These are phyloP conservation scores for Lyophyllum shimeji DNA, from an alignment of 768 basidiomycete genomes.

Conservation along the genomic window DNA sequence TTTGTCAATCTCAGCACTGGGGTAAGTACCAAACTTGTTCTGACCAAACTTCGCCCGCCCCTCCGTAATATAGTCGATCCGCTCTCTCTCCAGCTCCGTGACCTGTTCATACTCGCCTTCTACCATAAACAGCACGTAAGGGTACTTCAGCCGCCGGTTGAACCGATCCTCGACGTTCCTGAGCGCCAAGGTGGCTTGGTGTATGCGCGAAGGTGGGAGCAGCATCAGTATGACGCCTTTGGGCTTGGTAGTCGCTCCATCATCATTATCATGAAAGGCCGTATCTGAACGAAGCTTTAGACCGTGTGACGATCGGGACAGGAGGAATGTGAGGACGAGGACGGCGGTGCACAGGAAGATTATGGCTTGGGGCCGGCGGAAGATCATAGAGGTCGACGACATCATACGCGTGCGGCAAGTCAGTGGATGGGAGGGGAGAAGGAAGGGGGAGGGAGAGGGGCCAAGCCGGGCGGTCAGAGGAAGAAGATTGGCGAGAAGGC, in stretches of 20 bases:
- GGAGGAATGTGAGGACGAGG: slow-evolving; percentile 2
- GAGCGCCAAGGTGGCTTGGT: slow-evolving; percentile 26
- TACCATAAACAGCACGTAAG: slow-evolving; percentile 27
- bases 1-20: slow-evolving; percentile 3
- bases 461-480: not conserved
- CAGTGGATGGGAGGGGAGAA: not conserved
- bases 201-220: slow-evolving; percentile 22
- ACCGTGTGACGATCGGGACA: not conserved
- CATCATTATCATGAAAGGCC: not conserved
- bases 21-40: not conserved
- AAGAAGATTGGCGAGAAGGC: not conserved
- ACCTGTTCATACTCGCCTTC: slow-evolving; percentile 22
- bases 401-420: not conserved
- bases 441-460: not conserved
- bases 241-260: slow-evolving; percentile 15
- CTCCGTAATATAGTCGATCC: slow-evolving; percentile 25
- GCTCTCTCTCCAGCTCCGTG: slow-evolving; percentile 21
- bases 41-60: slow-evolving; percentile 27
- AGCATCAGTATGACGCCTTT: slow-evolving; percentile 30
- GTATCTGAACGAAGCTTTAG: not conserved
- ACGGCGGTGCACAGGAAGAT: not conserved
- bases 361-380: slow-evolving; percentile 9
- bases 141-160: slow-evolving; percentile 29
- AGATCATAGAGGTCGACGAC: slow-evolving; percentile 9
- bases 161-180: slow-evolving; percentile 29